Evolutionary conservation across 78 protist species (phyloP).

Genomic region (Trichosphaerium sp.): DNA sequence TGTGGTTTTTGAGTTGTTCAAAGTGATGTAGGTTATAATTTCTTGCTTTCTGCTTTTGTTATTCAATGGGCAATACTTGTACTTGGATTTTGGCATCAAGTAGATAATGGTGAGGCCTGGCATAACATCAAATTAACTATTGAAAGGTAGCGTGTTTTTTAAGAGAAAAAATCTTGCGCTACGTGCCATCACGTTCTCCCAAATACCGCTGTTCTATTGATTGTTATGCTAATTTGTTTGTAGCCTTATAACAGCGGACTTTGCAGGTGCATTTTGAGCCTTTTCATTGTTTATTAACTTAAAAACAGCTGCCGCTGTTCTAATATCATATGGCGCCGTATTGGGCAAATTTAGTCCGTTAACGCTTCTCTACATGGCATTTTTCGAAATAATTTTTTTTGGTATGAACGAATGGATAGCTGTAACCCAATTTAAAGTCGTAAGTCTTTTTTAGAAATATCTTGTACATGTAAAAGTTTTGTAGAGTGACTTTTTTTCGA

Average conservation of each 20-base stretch:
- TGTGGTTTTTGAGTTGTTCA: too few relatives aligned
- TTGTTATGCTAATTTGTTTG: too few relatives aligned
- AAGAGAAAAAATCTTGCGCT: too few relatives aligned
- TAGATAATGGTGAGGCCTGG: slow-evolving; percentile 9
- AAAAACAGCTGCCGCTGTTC: slow-evolving; percentile 77
- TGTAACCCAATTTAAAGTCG: slow-evolving; percentile 12
- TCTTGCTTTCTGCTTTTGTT: slow-evolving; percentile 51
- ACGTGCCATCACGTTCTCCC: too few relatives aligned
- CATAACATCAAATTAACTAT: not conserved
- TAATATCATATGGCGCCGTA: slow-evolving; percentile 86
- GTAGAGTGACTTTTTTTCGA: not conserved
- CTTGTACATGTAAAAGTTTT: too few relatives aligned
- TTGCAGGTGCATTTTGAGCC: not conserved
- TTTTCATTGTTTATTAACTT: slow-evolving; percentile 17
- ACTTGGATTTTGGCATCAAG: slow-evolving; percentile 42
- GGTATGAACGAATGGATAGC: slow-evolving; percentile 46
- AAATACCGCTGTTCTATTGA: too few relatives aligned
- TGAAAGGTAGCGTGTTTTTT: slow-evolving; percentile 3
- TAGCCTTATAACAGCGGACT: slow-evolving; percentile 29
- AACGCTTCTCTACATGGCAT: slow-evolving; percentile 62
- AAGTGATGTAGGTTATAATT: slow-evolving; percentile 58
- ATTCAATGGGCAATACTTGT: slow-evolving; percentile 60
- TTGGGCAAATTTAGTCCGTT: slow-evolving; percentile 69
- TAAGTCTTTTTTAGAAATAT: not conserved
- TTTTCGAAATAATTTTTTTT: slow-evolving; percentile 59